phyloP scores from a whole-genome alignment of 106 monocot genomes.

The Allium cepa region DNA sequence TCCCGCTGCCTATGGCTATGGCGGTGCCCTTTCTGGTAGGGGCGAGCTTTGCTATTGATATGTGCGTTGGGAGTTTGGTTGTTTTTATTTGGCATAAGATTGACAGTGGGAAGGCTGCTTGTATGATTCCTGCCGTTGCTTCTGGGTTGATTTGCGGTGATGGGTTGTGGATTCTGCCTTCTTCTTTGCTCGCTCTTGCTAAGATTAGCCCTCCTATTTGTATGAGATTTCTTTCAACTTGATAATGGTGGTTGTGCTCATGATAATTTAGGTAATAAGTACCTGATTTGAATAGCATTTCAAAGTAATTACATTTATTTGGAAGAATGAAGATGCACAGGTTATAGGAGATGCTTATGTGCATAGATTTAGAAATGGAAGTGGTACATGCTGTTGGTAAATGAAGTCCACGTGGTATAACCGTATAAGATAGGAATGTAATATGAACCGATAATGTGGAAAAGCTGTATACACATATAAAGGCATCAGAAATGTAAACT shows the following conservation, averaged over 20 bases:
- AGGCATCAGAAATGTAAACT: too few species aligned
- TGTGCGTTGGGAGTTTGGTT: slow-evolving; percentile 73
- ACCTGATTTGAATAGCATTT: too few species aligned
- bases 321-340: too few species aligned
- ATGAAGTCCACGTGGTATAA: too few species aligned
- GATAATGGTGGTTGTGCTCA: background rate
- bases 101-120: slow-evolving; percentile 30
- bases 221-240: slow-evolving; percentile 49
- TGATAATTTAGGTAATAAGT: too few species aligned
- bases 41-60: slow-evolving; percentile 82
- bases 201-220: slow-evolving; percentile 91
- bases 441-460: too few species aligned
- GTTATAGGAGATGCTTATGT: too few species aligned
- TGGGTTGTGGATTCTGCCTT: slow-evolving; percentile 91
- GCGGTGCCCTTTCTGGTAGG: slow-evolving; percentile 88
- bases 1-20: slow-evolving; percentile 96
- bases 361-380: too few species aligned
- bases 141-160: slow-evolving; percentile 96
- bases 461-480: too few species aligned
- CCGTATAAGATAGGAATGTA: too few species aligned
- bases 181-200: slow-evolving; percentile 78
- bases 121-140: slow-evolving; percentile 82
- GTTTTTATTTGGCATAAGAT: slow-evolving; percentile 63
- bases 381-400: too few species aligned
- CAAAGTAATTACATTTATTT: too few species aligned